Conservation (phyloP, 495 filamentous ascomycete genomes). For the Parathielavia appendiculata region DNA sequence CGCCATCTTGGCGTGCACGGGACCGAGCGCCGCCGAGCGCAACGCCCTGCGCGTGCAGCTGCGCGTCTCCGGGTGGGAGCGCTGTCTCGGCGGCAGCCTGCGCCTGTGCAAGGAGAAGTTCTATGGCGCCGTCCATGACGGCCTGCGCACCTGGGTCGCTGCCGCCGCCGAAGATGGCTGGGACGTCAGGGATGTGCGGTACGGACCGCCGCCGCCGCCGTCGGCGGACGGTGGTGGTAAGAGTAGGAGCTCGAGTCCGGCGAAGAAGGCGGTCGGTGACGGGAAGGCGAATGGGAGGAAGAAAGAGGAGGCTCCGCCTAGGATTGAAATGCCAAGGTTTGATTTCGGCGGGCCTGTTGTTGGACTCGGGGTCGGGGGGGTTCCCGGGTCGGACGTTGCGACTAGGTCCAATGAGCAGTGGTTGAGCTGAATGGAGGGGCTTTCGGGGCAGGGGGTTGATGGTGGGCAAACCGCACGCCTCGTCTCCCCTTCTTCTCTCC, state of each 20-base stretch:
- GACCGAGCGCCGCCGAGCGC: conserved; percentile 61
- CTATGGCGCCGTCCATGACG: conserved; percentile 85
- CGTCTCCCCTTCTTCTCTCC: too few relatives aligned
- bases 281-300: conserved; percentile 23
- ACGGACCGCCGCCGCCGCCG: conserved; percentile 55
- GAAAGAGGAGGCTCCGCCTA: conserved; percentile 42
- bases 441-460: background rate
- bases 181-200: conserved; percentile 69
- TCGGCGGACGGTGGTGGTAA: conserved; percentile 26
- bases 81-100: conserved; percentile 74
- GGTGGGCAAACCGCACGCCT: too few relatives aligned
- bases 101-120: conserved; percentile 97
- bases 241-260: conserved; percentile 47
- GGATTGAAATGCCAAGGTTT: conserved; percentile 54
- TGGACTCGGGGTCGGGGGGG: conserved; percentile 9
- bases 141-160: conserved; percentile 80
- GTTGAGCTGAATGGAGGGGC: conserved; percentile 1
- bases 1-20: conserved; percentile 76
- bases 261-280: conserved; percentile 27
- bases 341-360: conserved; percentile 33
- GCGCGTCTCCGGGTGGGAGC: conserved; percentile 84
- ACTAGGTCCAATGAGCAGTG: conserved; percentile 13
- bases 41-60: conserved; percentile 74
- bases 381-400: background rate
- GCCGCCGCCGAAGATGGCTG: conserved; percentile 84